Evolutionary conservation across 495 filamentous ascomycete species (phyloP), one percentile per base, ranked within the genome.

Genomic region (Xylona heveae): DNA sequence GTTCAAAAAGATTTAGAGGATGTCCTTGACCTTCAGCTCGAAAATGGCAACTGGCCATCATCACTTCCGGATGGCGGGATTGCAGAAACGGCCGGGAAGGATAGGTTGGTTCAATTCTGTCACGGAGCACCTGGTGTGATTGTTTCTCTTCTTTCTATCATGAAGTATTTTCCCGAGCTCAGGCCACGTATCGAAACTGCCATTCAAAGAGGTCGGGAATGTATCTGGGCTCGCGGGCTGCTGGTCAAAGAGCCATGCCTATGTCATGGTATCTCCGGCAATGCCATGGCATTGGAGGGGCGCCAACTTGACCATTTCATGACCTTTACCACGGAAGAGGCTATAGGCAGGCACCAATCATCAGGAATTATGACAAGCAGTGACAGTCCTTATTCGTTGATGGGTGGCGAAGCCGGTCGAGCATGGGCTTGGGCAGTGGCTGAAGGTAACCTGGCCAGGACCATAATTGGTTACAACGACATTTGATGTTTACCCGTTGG

Each of bases 81-180:
- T n/a, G n/a, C n/a, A n/a, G n/a, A n/a, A n/a, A 45, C 51, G 9
- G 41, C 41, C 10, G 56, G 52, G 18, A 48, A 45, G 13, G 59
- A 62, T 28, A 33, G 49, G 0, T 53, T 73, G 2, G 68, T 75
- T 2, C 71, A 75, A 47, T 64, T 74, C 43, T 75, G 71, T 43
- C 71, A 75, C 41, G 71, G 71, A 9, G 71, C 65, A 1, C 66
- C 71, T 0, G 71, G 70, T 0, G 57, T 74, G n/a, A 44, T 68
- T 0, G 14, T 61, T 3, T 66, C 66, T 12, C 54, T 75, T 13
- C 9, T 52, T 1, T 51, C 58, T 4, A 51, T 75, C 33, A 38
- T 50, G 18, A 42, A 52, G 15, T 46, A 55, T 37, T 74, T 71
- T 38, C 61, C 66, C 0, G 39, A 34, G 3, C 40, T 71, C 16